Evolutionary conservation across 2,329 filamentous ascomycete species (phyloP).

Genomic region (Aspergillus pseudoterreus): DNA sequence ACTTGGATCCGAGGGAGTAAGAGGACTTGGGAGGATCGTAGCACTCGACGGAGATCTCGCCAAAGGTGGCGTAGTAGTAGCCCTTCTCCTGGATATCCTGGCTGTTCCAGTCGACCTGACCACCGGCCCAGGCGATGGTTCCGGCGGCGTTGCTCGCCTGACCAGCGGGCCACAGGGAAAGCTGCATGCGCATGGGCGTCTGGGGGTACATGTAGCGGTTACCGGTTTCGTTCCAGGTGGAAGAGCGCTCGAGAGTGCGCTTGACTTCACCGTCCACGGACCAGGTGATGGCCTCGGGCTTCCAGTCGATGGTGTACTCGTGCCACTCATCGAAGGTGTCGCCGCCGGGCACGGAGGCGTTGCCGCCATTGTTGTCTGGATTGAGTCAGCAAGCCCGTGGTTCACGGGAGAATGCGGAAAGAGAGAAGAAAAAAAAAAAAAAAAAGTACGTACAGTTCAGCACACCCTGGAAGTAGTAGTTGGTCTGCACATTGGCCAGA

Average conservation of each 20-base stretch:
- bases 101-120: conserved; percentile 80
- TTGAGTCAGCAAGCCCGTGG: background rate
- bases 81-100: conserved; percentile 75
- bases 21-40: conserved; percentile 75
- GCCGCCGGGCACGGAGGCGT: conserved; percentile 57
- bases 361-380: conserved; percentile 69
- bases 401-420: conserved; percentile 12
- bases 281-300: conserved; percentile 81
- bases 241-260: conserved; percentile 65
- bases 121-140: conserved; percentile 89
- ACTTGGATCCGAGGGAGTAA: conserved; percentile 55
- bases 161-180: conserved; percentile 95
- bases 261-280: conserved; percentile 74
- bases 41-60: conserved; percentile 78
- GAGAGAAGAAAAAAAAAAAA: too few relatives aligned
- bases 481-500: conserved; percentile 75
- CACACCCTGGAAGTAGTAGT: conserved; percentile 95
- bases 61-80: conserved; percentile 83
- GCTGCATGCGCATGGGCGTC: conserved; percentile 82
- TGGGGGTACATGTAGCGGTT: conserved; percentile 87
- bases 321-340: conserved; percentile 78
- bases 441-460: conserved; percentile 66
- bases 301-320: conserved; percentile 92
- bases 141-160: conserved; percentile 72
- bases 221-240: conserved; percentile 79